Percentiles rank a stretch among this genome's conserved stretches.
Evolutionary conservation across 306 rosid genomes (phyloP).

Genomic region (Betula pendula): DNA sequence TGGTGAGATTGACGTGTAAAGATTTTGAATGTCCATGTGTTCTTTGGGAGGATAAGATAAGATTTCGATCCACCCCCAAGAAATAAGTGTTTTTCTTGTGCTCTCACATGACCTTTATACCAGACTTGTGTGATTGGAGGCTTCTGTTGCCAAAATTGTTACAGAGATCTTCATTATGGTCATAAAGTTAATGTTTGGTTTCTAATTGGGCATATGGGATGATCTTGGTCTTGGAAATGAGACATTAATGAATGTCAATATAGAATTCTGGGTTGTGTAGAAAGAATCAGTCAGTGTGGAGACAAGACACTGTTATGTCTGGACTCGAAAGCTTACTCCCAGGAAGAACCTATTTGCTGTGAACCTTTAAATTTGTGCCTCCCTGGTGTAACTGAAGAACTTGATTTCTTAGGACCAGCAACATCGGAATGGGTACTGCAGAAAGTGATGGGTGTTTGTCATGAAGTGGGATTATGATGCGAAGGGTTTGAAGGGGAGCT

Average conservation of each 20-base stretch:
- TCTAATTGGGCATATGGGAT: background rate
- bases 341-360: too few relatives aligned
- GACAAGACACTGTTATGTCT: too few relatives aligned
- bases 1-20: background rate
- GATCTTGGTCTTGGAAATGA: slow-evolving; percentile 1
- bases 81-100: background rate
- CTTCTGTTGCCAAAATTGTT: background rate
- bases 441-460: too few relatives aligned
- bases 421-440: too few relatives aligned
- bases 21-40: background rate
- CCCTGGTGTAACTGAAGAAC: too few relatives aligned
- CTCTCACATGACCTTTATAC: background rate
- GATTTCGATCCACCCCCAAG: background rate
- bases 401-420: too few relatives aligned
- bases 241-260: background rate
- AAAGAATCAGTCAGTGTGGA: too few relatives aligned
- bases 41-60: background rate
- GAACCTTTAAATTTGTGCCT: too few relatives aligned
- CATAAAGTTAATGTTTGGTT: background rate
- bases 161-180: background rate
- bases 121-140: background rate
- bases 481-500: too few relatives aligned
- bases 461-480: too few relatives aligned
- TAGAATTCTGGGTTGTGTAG: background rate
- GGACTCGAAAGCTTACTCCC: too few relatives aligned